Evolutionary conservation across 306 rosid genomes (phyloP).

Genomic region (Vigna reflexopilosa): DNA sequence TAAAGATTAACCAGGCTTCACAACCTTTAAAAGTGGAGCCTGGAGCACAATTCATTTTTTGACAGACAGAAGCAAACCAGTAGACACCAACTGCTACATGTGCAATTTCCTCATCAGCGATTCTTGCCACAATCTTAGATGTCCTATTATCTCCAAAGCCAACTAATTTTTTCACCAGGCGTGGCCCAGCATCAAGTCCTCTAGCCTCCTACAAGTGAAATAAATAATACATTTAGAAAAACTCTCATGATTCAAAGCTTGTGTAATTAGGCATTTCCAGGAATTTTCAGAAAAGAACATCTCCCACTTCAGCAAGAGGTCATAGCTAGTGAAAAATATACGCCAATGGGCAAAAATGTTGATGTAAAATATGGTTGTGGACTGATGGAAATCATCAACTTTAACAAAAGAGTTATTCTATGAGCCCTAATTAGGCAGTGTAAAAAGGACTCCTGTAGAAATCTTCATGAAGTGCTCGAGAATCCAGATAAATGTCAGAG

Average conservation of each 20-base stretch:
- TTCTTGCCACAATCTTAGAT: slow-evolving; percentile 81
- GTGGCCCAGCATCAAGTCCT: slow-evolving; percentile 98
- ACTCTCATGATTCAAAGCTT: slow-evolving; percentile 16
- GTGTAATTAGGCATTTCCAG: neutral
- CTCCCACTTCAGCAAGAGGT: neutral
- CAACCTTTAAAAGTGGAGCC: slow-evolving; percentile 84
- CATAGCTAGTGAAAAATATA: slow-evolving; percentile 11
- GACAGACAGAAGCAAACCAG: slow-evolving; percentile 84
- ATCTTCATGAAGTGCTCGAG: neutral
- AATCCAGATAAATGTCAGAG: neutral
- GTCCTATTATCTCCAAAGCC: slow-evolving; percentile 91
- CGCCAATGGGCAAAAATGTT: neutral
- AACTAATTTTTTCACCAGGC: slow-evolving; percentile 76
- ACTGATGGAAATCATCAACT: neutral
- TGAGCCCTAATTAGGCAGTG: slow-evolving; percentile 11
- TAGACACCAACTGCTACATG: slow-evolving; percentile 93
- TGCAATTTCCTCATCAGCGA: slow-evolving; percentile 95
- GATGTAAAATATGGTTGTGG: neutral
- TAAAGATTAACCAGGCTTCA: slow-evolving; percentile 32
- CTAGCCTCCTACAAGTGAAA: slow-evolving; percentile 81
- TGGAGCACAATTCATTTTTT: slow-evolving; percentile 70
- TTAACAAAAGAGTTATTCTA: slow-evolving; percentile 14
- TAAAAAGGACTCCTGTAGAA: slow-evolving; percentile 18
- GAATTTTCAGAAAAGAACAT: neutral
- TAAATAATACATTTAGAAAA: slow-evolving; percentile 30